Percentiles rank a stretch among this genome's conserved stretches.
Evolutionary conservation across 495 filamentous ascomycete genomes (phyloP).

Genomic region (Tuber microsphaerosporum): DNA sequence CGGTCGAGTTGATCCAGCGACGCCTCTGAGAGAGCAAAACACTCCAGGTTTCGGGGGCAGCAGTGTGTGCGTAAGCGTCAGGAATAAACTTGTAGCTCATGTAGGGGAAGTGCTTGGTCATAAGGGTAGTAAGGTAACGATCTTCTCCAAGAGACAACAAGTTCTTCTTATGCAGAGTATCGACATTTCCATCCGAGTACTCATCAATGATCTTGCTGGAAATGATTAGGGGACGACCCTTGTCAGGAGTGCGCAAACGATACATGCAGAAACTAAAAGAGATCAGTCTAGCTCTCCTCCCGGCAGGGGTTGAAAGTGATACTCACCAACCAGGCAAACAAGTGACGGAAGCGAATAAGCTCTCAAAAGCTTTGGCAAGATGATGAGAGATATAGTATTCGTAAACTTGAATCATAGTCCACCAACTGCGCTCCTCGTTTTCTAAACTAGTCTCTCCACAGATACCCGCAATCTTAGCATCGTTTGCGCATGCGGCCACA

Average conservation of each 20-base stretch:
- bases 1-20: slow-evolving; percentile 97
- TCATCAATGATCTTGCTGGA: slow-evolving; percentile 77
- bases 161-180: slow-evolving; percentile 98
- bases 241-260: slow-evolving; percentile 83
- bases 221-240: slow-evolving; percentile 85
- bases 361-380: slow-evolving; percentile 88
- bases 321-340: slow-evolving; percentile 97
- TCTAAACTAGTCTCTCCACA: slow-evolving; percentile 95
- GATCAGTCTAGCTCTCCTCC: slow-evolving; percentile 39
- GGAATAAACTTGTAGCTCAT: slow-evolving; percentile 97
- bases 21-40: slow-evolving; percentile 90
- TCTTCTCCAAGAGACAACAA: slow-evolving; percentile 90
- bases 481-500: slow-evolving; percentile 85
- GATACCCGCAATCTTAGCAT: slow-evolving; percentile 92
- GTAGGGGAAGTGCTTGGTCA: slow-evolving; percentile 90
- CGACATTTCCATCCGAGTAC: slow-evolving; percentile 78
- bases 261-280: slow-evolving; percentile 90
- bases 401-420: slow-evolving; percentile 99
- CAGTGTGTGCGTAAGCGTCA: slow-evolving; percentile 84
- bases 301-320: slow-evolving; percentile 5
- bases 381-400: slow-evolving; percentile 98
- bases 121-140: slow-evolving; percentile 92
- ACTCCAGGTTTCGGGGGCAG: slow-evolving; percentile 86
- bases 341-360: slow-evolving; percentile 87
- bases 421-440: slow-evolving; percentile 90